Conservation (phyloP, 2,329 filamentous ascomycete species). For the Coniochaeta hoffmannii region DNA sequence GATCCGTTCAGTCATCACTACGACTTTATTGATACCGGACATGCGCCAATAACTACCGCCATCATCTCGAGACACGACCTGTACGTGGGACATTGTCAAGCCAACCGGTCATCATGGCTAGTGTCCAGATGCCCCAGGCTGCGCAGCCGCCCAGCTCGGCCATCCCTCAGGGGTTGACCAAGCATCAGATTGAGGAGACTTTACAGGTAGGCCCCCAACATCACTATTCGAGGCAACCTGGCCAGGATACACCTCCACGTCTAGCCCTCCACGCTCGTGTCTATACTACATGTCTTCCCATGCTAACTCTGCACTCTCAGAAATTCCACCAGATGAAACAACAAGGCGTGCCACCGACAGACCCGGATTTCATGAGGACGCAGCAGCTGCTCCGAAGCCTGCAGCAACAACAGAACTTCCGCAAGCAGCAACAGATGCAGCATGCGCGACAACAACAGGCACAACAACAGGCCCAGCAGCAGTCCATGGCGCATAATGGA, state of each 20-base stretch:
- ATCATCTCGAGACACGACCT: conserved; percentile 8
- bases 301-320: conserved; percentile 38
- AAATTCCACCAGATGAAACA: conserved; percentile 87
- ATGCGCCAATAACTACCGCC: conserved; percentile 27
- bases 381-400: conserved; percentile 68
- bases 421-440: conserved; percentile 45
- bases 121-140: conserved; percentile 64
- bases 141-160: conserved; percentile 58
- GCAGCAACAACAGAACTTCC: conserved; percentile 56
- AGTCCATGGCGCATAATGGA: conserved; percentile 42
- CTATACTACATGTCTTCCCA: neutral
- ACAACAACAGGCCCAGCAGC: conserved; percentile 12
- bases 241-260: neutral
- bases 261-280: too few relatives aligned
- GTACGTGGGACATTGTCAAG: conserved; percentile 14
- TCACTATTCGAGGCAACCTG: neutral
- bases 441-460: conserved; percentile 32
- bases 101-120: conserved; percentile 58
- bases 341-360: conserved; percentile 68
- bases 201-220: conserved; percentile 45
- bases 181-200: conserved; percentile 71
- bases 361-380: conserved; percentile 82
- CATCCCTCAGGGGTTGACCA: conserved; percentile 61
- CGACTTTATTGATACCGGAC: conserved; percentile 15
- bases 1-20: neutral